Base-by-base conservation (phyloP, 106 monocot genomes). In the Dendrobium huoshanense region DNA sequence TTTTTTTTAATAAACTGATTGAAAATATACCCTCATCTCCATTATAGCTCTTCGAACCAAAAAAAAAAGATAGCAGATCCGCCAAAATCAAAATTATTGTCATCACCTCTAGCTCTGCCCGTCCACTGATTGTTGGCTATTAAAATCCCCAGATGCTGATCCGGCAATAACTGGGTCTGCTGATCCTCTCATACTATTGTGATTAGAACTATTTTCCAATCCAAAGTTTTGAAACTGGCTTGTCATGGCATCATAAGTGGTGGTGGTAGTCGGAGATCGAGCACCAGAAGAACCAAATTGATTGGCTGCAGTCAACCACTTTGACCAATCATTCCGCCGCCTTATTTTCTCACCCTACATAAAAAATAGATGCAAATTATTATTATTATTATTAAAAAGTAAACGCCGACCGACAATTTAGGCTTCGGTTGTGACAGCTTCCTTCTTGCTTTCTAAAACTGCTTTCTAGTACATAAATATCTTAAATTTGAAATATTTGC, bases 311-410 rank as follows among this genome's bases (percentile, higher is more conserved):
- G 80, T 81, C 7, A 88, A 58, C 92, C 92, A 92, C 15, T 79
- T 81, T 78, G 55, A 81, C 92, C 92, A 92, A 73, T 86, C 86
- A 82, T 86, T 82, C 0, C 85, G 87, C 55, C 68, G 86, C 82
- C 92, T 83, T 61, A 92, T 84, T 80, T 81, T 89, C 24, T 89
- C 89, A 49, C 80, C 92, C 92, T 92, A 79, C n/a, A 74, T 7
- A 41, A 73, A 42, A 74, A 20, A 74, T 8, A n/a, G 9, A 40
- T 11, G 2, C 16, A 72, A 37, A 37, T 37, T 27, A 24, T 9
- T 25, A 24, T 27, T 27, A 27, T 27, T 27, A 27, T 65, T 65
- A 7, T 8, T 24, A 65, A 25, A 9, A 37, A 37, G 37, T 37
- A 37, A 37, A 37, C 3, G 48, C 7, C 48, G 9, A 48, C 48